Base-by-base conservation (phyloP, 768 basidiomycete genomes). In the Auricularia heimuer region DNA sequence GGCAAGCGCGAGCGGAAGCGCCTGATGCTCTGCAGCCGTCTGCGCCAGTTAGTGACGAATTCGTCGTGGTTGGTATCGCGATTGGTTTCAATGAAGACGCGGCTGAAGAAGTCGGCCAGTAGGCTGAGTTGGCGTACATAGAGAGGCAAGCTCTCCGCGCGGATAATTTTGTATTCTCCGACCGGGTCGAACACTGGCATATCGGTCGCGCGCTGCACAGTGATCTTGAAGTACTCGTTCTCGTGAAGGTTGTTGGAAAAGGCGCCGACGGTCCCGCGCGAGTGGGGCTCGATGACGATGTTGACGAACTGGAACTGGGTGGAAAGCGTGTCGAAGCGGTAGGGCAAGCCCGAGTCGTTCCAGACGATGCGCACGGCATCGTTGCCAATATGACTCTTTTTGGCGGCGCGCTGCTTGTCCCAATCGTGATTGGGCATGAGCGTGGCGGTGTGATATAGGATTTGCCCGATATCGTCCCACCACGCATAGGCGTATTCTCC, bases 251-350 rank as follows among this genome's bases (percentile, higher is more conserved):
- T 89, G 73, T 90, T 87, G 4, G 90, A 92, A 74, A 88, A 93
- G 36, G 92, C 90, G 3, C 91, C 86, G 67, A 92, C 88, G 39
- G 89, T 84, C 36, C 90, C 92, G 62, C 86, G 78, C 12, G 92
- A 93, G 74, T 92, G 94, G 0, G 97, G 94, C 71, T 97, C 92
- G 73, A 99, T 88, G 71, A 99, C 88, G 71, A 99, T 92, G 77
- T 98, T 98, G 71, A 98, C 86, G 72, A 96, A 98, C 73, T 98
- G 95, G 80, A 96, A 99, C 71, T 92, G 87, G 8, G 96, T 96
- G 29, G 83, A 77, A 64, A 99, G 82, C 6, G 95, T 98, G 76
- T 97, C 92, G 73, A 98, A 97, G 62, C 79, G 83, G 76, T 97
- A 98, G 3, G 88, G 85, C 33, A 76, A 70, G n/a, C 95, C 95